These are phyloP conservation scores for Alternaria sp. DNA, from an alignment of 2,329 filamentous ascomycete genomes.

Conservation along the genomic window DNA sequence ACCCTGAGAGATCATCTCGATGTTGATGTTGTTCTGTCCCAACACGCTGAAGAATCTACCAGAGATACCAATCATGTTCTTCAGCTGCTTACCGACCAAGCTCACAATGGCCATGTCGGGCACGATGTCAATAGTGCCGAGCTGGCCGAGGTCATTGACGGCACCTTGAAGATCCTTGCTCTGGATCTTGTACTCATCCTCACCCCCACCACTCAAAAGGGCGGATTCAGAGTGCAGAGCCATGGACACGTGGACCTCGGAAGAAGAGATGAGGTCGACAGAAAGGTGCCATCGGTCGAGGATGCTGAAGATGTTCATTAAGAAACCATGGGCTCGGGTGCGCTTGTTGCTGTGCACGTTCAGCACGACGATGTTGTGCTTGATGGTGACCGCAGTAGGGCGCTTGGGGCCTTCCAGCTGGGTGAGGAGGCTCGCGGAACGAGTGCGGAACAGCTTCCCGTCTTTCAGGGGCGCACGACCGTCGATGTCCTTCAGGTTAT, in stretches of 20 bases:
- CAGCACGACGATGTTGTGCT: conserved; percentile 94
- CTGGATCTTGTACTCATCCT: conserved; percentile 57
- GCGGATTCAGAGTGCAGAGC: conserved; percentile 82
- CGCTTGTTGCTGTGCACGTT: conserved; percentile 98
- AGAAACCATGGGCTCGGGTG: conserved; percentile 93
- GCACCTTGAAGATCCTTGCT: conserved; percentile 56
- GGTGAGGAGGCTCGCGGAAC: conserved; percentile 53
- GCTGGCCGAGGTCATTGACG: conserved; percentile 75
- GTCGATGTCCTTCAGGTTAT: conserved; percentile 64
- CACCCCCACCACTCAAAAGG: conserved; percentile 55
- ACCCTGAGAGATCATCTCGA: conserved; percentile 99
- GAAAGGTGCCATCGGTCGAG: conserved; percentile 86
- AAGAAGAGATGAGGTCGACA: conserved; percentile 95
- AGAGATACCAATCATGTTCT: conserved; percentile 92
- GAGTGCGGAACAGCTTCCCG: conserved; percentile 60
- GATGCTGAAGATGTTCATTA: conserved; percentile 91
- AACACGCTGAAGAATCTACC: conserved; percentile 95
- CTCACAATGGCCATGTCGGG: conserved; percentile 95
- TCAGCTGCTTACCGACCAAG: conserved; percentile 93
- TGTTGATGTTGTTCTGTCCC: conserved; percentile 92
- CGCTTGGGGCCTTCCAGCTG: conserved; percentile 56
- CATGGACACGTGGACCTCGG: conserved; percentile 97
- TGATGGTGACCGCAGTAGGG: conserved; percentile 83
- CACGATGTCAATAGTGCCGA: conserved; percentile 89
- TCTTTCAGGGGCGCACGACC: conserved; percentile 64